Conservation (phyloP, 75 land plant species). For the Sequoiadendron giganteum region DNA sequence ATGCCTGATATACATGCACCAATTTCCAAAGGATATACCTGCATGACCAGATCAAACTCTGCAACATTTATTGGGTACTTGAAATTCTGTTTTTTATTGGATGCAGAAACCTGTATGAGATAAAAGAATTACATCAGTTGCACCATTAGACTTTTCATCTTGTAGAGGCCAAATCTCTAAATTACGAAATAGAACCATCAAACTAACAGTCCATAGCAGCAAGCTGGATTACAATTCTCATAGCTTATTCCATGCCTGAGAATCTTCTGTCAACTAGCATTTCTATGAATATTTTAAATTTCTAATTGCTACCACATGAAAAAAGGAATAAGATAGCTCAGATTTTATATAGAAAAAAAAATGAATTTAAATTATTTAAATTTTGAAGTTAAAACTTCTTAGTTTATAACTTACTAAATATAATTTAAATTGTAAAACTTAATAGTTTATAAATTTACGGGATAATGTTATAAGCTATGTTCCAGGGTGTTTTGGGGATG, state of each 20-base stretch:
- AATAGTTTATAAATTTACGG: no score
- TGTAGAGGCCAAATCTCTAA: neutral
- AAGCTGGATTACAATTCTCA: constrained; percentile 1
- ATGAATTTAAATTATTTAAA: no score
- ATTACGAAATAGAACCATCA: neutral
- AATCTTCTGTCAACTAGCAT: neutral
- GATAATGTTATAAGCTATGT: no score
- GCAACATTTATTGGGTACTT: constrained; percentile 60
- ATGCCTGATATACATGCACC: neutral
- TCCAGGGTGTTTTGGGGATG: no score
- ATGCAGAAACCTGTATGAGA: constrained; percentile 42
- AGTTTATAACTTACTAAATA: no score
- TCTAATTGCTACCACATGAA: neutral
- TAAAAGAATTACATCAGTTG: constrained; percentile 2
- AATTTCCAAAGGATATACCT: constrained; percentile 37
- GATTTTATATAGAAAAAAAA: neutral
- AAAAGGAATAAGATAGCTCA: neutral
- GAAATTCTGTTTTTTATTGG: constrained; percentile 38
- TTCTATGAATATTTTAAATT: neutral
- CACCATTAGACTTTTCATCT: neutral
- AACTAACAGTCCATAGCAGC: neutral
- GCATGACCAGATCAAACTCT: constrained; percentile 93
- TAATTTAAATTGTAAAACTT: no score
- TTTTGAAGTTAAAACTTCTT: no score
- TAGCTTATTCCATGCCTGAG: neutral